These are phyloP conservation scores for Coniochaeta prunicola DNA, from an alignment of 2,329 filamentous ascomycete species.

Conservation along the genomic window DNA sequence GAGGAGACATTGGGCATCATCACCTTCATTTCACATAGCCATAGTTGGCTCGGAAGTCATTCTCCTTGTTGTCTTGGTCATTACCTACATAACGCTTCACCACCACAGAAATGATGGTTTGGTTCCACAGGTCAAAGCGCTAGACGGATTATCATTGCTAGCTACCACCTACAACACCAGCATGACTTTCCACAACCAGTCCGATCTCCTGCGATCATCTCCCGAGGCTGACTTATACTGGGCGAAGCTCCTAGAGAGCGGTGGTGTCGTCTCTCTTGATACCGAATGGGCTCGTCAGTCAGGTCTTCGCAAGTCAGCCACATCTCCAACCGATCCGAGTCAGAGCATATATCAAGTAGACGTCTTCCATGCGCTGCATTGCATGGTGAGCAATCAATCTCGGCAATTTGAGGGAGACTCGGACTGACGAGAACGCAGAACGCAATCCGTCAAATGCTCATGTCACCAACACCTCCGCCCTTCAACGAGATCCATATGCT, in stretches of 20 bases:
- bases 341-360: conserved; percentile 11
- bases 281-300: conserved; percentile 7
- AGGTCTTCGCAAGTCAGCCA: conserved; percentile 6
- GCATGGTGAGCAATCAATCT: conserved; percentile 3
- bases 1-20: background rate
- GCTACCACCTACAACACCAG: background rate
- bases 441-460: conserved; percentile 8
- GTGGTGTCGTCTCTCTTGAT: conserved; percentile 8
- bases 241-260: conserved; percentile 5
- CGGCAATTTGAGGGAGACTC: background rate
- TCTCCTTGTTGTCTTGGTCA: background rate
- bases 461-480: conserved; percentile 4
- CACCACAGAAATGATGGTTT: background rate
- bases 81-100: background rate
- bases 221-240: conserved; percentile 4
- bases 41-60: background rate
- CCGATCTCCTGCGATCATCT: background rate
- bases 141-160: background rate
- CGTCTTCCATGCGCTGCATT: conserved; percentile 10
- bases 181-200: conserved; percentile 2
- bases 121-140: background rate
- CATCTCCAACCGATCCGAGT: conserved; percentile 7
- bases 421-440: conserved; percentile 2
- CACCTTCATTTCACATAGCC: background rate
- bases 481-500: conserved; percentile 10